Conservation (phyloP, 2,329 filamentous ascomycete species). For the Colletotrichum trifolii region DNA sequence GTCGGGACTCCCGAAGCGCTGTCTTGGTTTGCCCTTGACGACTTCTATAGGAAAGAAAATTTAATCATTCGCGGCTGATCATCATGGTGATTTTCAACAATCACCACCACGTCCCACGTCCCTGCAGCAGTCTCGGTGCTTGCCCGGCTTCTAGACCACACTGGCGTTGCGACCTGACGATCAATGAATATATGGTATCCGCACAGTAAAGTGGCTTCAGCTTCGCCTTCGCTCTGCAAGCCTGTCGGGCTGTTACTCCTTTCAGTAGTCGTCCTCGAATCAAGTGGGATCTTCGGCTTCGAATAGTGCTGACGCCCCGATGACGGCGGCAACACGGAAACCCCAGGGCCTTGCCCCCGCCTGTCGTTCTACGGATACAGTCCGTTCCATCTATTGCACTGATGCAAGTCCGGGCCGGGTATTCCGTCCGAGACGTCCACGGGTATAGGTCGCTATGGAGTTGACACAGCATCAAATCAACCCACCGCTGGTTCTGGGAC, state of each 20-base stretch:
- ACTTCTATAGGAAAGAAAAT: too few species aligned
- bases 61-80: too few species aligned
- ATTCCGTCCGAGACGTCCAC: neutral
- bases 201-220: neutral
- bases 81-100: too few species aligned
- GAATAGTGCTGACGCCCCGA: slow-evolving; percentile 12
- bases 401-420: neutral
- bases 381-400: too few species aligned
- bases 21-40: too few species aligned
- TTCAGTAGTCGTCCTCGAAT: neutral
- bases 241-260: slow-evolving; percentile 4
- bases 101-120: neutral
- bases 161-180: neutral
- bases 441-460: too few species aligned
- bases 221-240: slow-evolving; percentile 3
- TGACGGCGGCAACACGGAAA: slow-evolving; percentile 3
- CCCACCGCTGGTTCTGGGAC: too few species aligned
- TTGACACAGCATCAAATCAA: too few species aligned
- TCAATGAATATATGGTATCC: neutral
- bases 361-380: too few species aligned
- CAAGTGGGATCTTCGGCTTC: slow-evolving; percentile 8
- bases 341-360: too few species aligned
- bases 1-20: slow-evolving; percentile 7
- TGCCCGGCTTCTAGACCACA: slow-evolving; percentile 16
- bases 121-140: slow-evolving; percentile 19